phyloP scores from a whole-genome alignment of 179 eudicot species.

The Corrigiola litoralis region DNA sequence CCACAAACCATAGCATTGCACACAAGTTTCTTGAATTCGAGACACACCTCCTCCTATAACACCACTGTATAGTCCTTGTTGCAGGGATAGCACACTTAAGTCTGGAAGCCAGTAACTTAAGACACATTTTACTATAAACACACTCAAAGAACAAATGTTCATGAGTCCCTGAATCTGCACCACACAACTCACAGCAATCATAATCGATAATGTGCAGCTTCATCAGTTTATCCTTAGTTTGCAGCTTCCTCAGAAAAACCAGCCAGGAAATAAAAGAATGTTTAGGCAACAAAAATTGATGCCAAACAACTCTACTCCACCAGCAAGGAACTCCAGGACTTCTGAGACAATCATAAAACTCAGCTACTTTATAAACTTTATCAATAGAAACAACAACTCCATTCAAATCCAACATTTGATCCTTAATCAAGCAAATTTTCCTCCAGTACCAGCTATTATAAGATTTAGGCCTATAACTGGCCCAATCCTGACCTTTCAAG shows the following conservation, averaged over 20 bases:
- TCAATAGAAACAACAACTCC: neutral
- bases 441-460: neutral
- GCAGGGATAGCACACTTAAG: too few species aligned
- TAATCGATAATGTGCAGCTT: too few species aligned
- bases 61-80: too few species aligned
- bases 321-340: too few species aligned
- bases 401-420: neutral
- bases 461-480: neutral
- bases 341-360: neutral
- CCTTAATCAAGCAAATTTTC: neutral
- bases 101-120: too few species aligned
- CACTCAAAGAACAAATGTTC: too few species aligned
- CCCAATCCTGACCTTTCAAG: neutral
- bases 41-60: too few species aligned
- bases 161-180: too few species aligned
- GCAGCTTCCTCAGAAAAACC: neutral
- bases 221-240: neutral
- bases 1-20: too few species aligned
- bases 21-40: too few species aligned
- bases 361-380: neutral
- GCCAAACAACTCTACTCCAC: neutral
- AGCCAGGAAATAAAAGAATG: neutral
- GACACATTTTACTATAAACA: too few species aligned
- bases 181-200: too few species aligned
- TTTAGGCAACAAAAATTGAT: neutral